Base-by-base conservation (phyloP, 2,329 filamentous ascomycete genomes). In the Sporothrix variecibatus region DNA sequence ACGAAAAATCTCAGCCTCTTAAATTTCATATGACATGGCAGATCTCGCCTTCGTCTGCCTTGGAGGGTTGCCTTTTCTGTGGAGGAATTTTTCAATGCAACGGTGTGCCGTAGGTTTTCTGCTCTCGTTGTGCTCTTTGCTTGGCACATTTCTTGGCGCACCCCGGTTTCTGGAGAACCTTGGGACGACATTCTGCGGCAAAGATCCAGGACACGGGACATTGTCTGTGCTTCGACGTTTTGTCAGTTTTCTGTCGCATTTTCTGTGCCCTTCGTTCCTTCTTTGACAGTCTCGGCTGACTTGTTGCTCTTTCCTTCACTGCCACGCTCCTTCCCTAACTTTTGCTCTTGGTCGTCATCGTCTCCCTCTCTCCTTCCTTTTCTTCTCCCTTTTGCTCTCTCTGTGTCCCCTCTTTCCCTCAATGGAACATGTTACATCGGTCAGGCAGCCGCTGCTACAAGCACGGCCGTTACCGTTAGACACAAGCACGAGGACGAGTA, bases 131-230 rank as follows among this genome's bases (percentile, higher is more conserved):
- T 67, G 31, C n/a, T 5, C 20, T 46, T 43, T 28, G 23, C 28
- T 20, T 68, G 67, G 43, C 46, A 38, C 34, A 9, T 56, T 11
- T 56, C 49, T 26, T 31, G 20, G 28, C 67, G 6, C 6, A 3
- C 49, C 67, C 65, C n/a, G 46, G 65, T 34, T 69, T 34, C 67
- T 53, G 67, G 49, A 12, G 9, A 60, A 51, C 70, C 40, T 71
- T 72, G 70, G 70, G 20, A 38, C 56, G 20, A 49, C 56, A 23
- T 5, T 64, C 4, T 64, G 60, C 60, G 34, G 60, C 60, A 40
- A 20, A 64, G 31, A 40, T 40, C 12, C 31, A 23, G n/a, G 34
- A 46, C 62, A 31, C 62, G 62, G 62, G n/a, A 67, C 7, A 38
- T 67, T 11, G 15, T 46, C 15, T 46, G 38, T 20, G 12, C 7